A percentile compares a stretch with the other conserved stretches of the same genome.
Conservation (phyloP, 2,329 filamentous ascomycete species). For the Colletotrichum limetticola region DNA sequence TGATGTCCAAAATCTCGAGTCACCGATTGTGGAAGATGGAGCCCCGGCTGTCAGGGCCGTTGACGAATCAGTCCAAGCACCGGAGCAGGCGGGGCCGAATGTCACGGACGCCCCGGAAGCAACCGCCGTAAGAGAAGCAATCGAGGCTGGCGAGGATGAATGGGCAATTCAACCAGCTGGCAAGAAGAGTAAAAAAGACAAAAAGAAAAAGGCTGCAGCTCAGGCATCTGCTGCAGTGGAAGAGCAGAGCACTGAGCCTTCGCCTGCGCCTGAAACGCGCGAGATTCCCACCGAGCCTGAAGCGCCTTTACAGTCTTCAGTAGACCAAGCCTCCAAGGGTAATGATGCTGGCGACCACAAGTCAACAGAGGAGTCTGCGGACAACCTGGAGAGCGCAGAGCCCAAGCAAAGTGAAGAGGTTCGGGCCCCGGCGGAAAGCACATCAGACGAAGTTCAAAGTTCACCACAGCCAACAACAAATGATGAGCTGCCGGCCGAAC, state of each 20-base stretch:
- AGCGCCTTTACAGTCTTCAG: background rate
- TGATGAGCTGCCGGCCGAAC: background rate
- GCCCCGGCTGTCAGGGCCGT: constrained; percentile 4
- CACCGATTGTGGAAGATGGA: constrained; percentile 11
- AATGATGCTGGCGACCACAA: background rate
- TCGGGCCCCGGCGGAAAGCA: constrained; percentile 22
- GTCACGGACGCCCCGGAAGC: background rate
- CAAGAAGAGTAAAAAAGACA: constrained; percentile 39
- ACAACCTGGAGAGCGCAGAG: constrained; percentile 3
- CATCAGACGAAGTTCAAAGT: constrained; percentile 1
- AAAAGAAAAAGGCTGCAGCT: constrained; percentile 29
- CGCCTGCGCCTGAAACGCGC: background rate
- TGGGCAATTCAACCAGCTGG: constrained; percentile 32
- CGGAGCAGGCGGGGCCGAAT: constrained; percentile 12
- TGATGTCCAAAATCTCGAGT: constrained; percentile 5
- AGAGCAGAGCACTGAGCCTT: constrained; percentile 8
- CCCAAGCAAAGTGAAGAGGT: constrained; percentile 41
- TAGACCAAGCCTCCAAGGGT: background rate
- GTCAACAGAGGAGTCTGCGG: background rate
- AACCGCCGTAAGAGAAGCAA: constrained; percentile 8
- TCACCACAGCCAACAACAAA: background rate
- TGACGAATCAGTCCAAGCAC: background rate
- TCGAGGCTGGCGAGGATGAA: constrained; percentile 31
- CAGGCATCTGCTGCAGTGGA: background rate
- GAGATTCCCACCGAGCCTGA: background rate